These are phyloP conservation scores for Ceriops tagal DNA, from an alignment of 345 rosid species.

Conservation along the genomic window DNA sequence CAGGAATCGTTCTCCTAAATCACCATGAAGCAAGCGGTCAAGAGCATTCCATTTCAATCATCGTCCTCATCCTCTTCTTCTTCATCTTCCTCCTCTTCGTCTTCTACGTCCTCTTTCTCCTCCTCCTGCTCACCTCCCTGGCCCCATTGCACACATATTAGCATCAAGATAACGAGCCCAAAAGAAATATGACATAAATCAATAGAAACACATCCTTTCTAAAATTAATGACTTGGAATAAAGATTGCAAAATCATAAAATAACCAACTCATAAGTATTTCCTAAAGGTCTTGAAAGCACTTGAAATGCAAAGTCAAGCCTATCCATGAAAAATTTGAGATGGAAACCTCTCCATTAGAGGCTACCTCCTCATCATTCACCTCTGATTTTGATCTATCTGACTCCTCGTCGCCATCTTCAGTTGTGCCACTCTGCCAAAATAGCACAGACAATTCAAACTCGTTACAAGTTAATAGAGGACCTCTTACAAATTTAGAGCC, in stretches of 20 bases:
- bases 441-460: not conserved
- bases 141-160: not conserved
- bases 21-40: slow-evolving; percentile 3
- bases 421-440: slow-evolving; percentile 25
- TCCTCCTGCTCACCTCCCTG: slow-evolving; percentile 15
- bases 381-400: slow-evolving; percentile 28
- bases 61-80: slow-evolving; percentile 13
- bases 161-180: no score
- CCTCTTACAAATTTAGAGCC: not conserved
- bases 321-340: no score
- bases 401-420: slow-evolving; percentile 15
- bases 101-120: slow-evolving; percentile 34
- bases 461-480: not conserved
- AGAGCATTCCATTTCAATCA: slow-evolving; percentile 7
- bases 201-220: not conserved
- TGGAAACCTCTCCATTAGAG: slow-evolving; percentile 31
- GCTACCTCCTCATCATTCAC: slow-evolving; percentile 24
- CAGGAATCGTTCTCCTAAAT: not conserved
- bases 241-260: no score
- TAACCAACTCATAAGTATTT: no score
- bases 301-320: not conserved
- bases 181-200: not conserved
- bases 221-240: not conserved
- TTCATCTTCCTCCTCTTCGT: slow-evolving; percentile 35
- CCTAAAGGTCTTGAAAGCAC: not conserved